Conservation (phyloP, 2,329 filamentous ascomycete species). For the Reticulascus tulasneorum region DNA sequence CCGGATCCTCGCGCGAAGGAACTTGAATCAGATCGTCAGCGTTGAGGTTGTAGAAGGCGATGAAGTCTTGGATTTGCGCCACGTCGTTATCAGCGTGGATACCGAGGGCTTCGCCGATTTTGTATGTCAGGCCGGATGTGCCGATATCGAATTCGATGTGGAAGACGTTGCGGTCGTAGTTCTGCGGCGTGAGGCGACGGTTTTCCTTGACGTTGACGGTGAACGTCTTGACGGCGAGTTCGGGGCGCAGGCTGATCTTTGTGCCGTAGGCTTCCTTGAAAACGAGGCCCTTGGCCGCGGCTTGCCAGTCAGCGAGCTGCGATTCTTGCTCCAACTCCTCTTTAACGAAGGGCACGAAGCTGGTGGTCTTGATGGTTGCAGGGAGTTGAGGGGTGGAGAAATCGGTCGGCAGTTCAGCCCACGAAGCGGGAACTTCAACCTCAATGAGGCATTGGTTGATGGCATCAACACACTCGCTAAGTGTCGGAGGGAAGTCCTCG, state of each 20-base stretch:
- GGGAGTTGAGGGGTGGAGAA: constrained; percentile 50
- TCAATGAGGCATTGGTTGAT: constrained; percentile 67
- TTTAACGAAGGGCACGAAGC: constrained; percentile 79
- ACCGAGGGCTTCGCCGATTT: constrained; percentile 94
- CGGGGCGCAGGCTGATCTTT: constrained; percentile 70
- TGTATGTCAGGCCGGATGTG: constrained; percentile 85
- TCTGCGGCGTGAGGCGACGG: constrained; percentile 79
- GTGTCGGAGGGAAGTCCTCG: constrained; percentile 46
- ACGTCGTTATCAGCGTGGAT: constrained; percentile 94
- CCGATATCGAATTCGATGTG: constrained; percentile 98
- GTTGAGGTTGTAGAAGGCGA: constrained; percentile 82
- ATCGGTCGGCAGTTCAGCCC: constrained; percentile 67
- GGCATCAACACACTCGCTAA: constrained; percentile 59
- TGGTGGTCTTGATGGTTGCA: constrained; percentile 67
- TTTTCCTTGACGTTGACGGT: constrained; percentile 93
- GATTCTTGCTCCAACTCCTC: constrained; percentile 64
- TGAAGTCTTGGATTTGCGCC: constrained; percentile 75
- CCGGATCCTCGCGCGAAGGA: constrained; percentile 73
- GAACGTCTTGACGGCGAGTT: constrained; percentile 79
- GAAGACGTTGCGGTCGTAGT: constrained; percentile 98
- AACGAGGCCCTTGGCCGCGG: constrained; percentile 77
- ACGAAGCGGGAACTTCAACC: constrained; percentile 73
- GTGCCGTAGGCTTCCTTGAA: constrained; percentile 96
- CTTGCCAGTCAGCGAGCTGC: constrained; percentile 70
- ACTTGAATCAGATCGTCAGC: constrained; percentile 85